phyloP scores from a whole-genome alignment of 176 grass and related monocot species.

The Triticum urartu region DNA sequence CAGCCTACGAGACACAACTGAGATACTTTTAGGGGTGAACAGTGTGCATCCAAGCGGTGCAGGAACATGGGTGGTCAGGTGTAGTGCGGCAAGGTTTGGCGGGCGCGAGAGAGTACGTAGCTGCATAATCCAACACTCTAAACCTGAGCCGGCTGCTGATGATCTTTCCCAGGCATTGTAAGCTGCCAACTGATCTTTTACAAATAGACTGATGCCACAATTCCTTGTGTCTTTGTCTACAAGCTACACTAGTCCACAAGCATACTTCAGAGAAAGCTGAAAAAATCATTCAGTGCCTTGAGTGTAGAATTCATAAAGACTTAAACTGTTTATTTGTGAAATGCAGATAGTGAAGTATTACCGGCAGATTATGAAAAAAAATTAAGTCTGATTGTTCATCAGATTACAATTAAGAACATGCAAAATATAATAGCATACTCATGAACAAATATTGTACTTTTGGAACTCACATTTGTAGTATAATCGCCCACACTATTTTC shows the following conservation, averaged over 20 bases:
- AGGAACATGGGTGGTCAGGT: constrained; percentile 86
- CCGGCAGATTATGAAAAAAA: not conserved
- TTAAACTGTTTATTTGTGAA: not conserved
- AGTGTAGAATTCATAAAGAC: constrained; percentile 21
- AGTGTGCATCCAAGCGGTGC: constrained; percentile 64
- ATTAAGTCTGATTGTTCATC: not conserved
- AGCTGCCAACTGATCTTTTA: not conserved
- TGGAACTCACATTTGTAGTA: too few relatives aligned
- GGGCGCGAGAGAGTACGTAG: too few relatives aligned
- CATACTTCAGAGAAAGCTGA: constrained; percentile 24
- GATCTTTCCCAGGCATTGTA: constrained; percentile 50
- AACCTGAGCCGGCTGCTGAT: constrained; percentile 34
- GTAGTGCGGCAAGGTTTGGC: too few relatives aligned
- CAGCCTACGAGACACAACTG: too few relatives aligned
- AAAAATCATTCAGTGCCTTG: not conserved
- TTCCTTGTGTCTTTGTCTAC: not conserved
- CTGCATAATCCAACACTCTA: constrained; percentile 23
- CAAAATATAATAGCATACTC: not conserved
- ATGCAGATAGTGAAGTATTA: constrained; percentile 1
- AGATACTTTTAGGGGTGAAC: constrained; percentile 62
- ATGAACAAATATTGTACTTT: not conserved
- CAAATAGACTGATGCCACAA: not conserved
- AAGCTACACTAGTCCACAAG: not conserved
- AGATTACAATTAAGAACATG: constrained; percentile 4
- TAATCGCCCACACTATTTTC: too few relatives aligned